These are phyloP conservation scores for Chrysopogon serrulatus DNA, from an alignment of 176 grass and related monocot species.

Conservation along the genomic window DNA sequence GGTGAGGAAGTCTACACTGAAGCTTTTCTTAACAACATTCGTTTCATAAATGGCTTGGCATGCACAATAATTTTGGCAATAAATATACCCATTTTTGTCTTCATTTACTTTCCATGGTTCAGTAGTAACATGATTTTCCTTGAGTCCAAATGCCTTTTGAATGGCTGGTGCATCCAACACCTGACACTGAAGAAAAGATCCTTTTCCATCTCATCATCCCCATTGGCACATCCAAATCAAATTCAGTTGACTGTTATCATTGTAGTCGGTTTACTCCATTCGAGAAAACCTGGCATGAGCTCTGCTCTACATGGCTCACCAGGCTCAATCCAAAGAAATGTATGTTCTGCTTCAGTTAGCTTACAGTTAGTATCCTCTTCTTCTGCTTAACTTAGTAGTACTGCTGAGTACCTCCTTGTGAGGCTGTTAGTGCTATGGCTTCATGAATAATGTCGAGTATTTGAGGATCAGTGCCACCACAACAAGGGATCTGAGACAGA, in stretches of 20 bases:
- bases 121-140: constrained; percentile 2
- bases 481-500: too few relatives aligned
- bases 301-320: constrained; percentile 79
- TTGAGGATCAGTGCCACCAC: too few relatives aligned
- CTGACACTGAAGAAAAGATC: constrained; percentile 77
- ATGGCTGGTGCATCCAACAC: constrained; percentile 82
- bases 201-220: constrained; percentile 84
- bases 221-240: constrained; percentile 64
- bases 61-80: neutral
- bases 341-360: too few relatives aligned
- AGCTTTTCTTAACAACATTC: neutral
- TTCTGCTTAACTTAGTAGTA: too few relatives aligned
- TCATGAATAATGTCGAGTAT: neutral
- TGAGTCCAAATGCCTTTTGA: constrained; percentile 76
- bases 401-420: too few relatives aligned
- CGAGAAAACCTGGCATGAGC: too few relatives aligned
- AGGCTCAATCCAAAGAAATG: too few relatives aligned
- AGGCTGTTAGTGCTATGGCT: neutral
- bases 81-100: neutral
- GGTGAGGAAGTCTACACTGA: constrained; percentile 32
- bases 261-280: too few relatives aligned
- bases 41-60: neutral
- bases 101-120: constrained; percentile 1
- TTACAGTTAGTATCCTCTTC: too few relatives aligned
- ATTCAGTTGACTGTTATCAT: constrained; percentile 79